phyloP scores from a whole-genome alignment of 495 filamentous ascomycete genomes.

The Neurospora sp. region DNA sequence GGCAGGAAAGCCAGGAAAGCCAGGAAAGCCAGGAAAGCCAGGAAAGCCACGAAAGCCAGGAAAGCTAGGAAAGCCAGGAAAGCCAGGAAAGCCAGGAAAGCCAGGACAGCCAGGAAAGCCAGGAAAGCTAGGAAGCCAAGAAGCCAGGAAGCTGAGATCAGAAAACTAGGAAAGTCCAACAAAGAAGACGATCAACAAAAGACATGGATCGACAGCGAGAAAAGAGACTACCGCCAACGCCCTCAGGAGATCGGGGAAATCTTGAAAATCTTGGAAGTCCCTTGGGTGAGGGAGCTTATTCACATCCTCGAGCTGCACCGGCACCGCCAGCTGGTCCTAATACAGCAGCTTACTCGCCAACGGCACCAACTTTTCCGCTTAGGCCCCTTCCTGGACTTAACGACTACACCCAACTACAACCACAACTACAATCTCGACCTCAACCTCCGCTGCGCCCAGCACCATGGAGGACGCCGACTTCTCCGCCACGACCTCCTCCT shows the following conservation, averaged over 20 bases:
- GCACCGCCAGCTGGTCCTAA: too few relatives aligned
- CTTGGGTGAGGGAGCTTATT: neutral
- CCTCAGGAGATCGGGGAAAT: too few relatives aligned
- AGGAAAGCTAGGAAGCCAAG: too few relatives aligned
- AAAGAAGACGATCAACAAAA: neutral
- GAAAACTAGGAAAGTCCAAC: neutral
- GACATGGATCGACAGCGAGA: neutral
- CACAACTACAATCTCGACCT: neutral
- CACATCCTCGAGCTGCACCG: neutral
- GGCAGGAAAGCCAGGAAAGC: too few relatives aligned
- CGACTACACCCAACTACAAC: neutral
- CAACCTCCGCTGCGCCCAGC: neutral
- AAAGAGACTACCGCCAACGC: neutral
- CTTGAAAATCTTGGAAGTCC: neutral
- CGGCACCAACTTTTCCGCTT: neutral
- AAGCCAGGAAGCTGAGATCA: too few relatives aligned
- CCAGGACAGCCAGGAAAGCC: too few relatives aligned
- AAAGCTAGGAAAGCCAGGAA: neutral
- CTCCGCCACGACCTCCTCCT: neutral
- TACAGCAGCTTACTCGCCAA: too few relatives aligned
- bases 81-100: too few relatives aligned
- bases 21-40: too few relatives aligned
- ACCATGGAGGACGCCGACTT: neutral
- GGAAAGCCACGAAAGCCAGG: neutral
- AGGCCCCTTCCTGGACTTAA: neutral